A percentile compares a stretch with the other conserved stretches of the same genome.
These are phyloP conservation scores for Rhizopus sp. DNA, from an alignment of 371 early-diverging fungal species.

Conservation along the genomic window DNA sequence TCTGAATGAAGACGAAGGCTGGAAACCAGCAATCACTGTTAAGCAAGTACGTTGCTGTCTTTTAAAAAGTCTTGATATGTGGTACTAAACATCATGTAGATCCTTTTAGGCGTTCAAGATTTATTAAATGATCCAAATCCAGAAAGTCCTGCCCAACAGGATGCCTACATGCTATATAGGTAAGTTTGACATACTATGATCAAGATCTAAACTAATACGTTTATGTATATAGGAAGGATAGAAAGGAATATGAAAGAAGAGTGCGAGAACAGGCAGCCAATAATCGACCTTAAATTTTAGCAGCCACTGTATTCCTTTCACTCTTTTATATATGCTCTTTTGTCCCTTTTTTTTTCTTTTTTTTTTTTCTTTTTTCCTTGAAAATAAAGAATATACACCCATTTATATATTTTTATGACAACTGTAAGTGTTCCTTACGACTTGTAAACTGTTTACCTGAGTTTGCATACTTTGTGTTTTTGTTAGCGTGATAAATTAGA, in stretches of 20 bases:
- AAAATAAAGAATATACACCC: no score
- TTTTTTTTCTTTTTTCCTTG: no score
- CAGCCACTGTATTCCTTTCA: no score
- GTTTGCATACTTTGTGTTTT: not conserved
- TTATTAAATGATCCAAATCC: conserved; percentile 97
- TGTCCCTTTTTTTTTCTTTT: no score
- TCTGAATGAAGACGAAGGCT: conserved; percentile 93
- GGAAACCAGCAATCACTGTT: conserved; percentile 98
- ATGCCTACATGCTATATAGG: conserved; percentile 90
- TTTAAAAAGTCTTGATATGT: not conserved
- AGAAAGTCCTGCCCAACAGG: conserved; percentile 93
- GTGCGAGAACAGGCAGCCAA: conserved; percentile 75
- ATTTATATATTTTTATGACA: no score
- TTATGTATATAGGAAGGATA: conserved; percentile 53
- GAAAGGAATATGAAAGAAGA: conserved; percentile 71
- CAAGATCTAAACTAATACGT: not conserved
- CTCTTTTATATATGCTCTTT: no score
- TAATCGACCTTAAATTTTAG: conserved; percentile 29
- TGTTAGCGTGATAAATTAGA: conserved; percentile 11
- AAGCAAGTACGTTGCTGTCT: conserved; percentile 78
- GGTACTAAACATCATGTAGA: conserved; percentile 44
- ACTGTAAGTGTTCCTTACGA: no score
- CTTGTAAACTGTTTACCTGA: no score
- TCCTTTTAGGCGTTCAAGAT: conserved; percentile 90
- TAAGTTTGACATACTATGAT: conserved; percentile 27